These are phyloP conservation scores for Ganoderma lingzhi DNA, from an alignment of 1,284 basidiomycete species.

Conservation along the genomic window DNA sequence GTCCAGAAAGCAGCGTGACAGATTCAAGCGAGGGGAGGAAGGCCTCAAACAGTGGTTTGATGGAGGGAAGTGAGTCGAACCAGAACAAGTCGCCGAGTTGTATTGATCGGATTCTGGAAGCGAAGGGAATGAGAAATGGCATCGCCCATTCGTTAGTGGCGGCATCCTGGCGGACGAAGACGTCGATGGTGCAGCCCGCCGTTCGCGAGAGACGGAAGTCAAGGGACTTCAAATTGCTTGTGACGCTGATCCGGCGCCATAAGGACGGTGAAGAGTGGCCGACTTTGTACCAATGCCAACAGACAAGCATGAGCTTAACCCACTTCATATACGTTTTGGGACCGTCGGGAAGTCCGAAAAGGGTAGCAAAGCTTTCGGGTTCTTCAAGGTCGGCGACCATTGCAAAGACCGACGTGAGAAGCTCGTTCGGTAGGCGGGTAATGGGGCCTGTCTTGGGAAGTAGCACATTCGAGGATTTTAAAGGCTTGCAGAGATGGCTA, in stretches of 20 bases:
- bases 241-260: slow-evolving; percentile 7
- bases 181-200: background rate
- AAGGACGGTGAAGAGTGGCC: background rate
- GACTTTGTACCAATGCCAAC: background rate
- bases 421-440: background rate
- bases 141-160: background rate
- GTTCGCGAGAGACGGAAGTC: background rate
- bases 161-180: background rate
- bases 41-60: background rate
- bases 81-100: background rate
- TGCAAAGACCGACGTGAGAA: background rate
- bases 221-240: background rate
- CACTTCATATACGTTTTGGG: background rate
- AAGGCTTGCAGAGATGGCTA: no score
- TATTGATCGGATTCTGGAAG: background rate
- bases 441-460: background rate
- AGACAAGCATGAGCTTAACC: slow-evolving; percentile 2
- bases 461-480: no score
- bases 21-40: background rate
- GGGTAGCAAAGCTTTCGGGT: no score
- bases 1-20: background rate
- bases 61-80: background rate
- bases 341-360: no score
- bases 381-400: no score
- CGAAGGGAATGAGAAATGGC: background rate